Conservation (phyloP, 2,329 filamentous ascomycete genomes). For the Ascochyta koolunga region DNA sequence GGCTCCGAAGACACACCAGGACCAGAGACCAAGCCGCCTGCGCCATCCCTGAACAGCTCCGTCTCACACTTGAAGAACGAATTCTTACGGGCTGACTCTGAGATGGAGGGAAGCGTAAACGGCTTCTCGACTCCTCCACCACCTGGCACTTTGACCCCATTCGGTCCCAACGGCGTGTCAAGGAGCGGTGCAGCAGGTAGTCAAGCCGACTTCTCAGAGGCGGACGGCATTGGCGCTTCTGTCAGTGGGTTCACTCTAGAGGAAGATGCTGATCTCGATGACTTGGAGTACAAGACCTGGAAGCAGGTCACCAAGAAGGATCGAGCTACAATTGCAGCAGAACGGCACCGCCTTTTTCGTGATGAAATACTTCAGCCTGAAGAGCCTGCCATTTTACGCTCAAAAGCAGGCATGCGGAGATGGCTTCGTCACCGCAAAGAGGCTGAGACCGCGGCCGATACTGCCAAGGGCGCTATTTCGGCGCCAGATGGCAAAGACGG, state of each 20-base stretch:
- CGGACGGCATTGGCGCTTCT: slow-evolving; percentile 73
- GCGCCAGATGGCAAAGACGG: slow-evolving; percentile 55
- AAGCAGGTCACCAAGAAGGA: slow-evolving; percentile 99
- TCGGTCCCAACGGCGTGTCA: slow-evolving; percentile 70
- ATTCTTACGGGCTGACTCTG: slow-evolving; percentile 71
- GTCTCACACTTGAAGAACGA: slow-evolving; percentile 59
- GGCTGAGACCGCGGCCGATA: slow-evolving; percentile 54
- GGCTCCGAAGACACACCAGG: slow-evolving; percentile 80
- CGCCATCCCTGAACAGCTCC: slow-evolving; percentile 62
- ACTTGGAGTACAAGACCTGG: slow-evolving; percentile 93
- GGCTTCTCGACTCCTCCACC: slow-evolving; percentile 88
- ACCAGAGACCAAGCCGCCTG: slow-evolving; percentile 73
- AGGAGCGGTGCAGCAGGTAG: slow-evolving; percentile 65
- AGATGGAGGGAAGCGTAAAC: slow-evolving; percentile 80
- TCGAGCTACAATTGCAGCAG: slow-evolving; percentile 82
- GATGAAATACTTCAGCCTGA: slow-evolving; percentile 84
- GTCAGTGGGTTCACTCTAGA: slow-evolving; percentile 70
- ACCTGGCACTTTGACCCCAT: slow-evolving; percentile 76
- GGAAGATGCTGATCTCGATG: slow-evolving; percentile 84
- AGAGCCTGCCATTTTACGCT: slow-evolving; percentile 83
- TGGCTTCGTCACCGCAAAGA: slow-evolving; percentile 82
- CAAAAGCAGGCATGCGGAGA: slow-evolving; percentile 85
- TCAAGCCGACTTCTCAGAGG: slow-evolving; percentile 84
- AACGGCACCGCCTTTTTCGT: slow-evolving; percentile 84
- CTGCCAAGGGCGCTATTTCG: slow-evolving; percentile 56